A percentile compares a stretch with the other conserved stretches of the same genome.
phyloP scores from a whole-genome alignment of 2,329 filamentous ascomycete genomes.

The Talaromyces funiculosus region DNA sequence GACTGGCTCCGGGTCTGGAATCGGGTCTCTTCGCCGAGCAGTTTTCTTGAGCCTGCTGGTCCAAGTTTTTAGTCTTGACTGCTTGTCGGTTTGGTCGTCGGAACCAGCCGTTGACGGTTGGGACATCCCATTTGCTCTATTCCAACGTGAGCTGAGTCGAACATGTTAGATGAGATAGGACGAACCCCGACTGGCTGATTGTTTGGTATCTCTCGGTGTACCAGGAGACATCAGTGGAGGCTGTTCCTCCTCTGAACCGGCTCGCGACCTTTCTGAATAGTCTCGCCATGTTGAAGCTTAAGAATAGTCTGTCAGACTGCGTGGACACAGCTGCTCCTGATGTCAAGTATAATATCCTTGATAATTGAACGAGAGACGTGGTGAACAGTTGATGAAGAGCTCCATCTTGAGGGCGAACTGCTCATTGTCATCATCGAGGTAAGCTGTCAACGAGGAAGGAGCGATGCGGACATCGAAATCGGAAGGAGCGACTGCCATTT shows the following conservation, averaged over 20 bases:
- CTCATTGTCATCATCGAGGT: neutral
- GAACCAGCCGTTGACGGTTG: neutral
- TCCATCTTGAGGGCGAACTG: neutral
- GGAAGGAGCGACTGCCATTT: neutral
- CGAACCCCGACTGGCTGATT: neutral
- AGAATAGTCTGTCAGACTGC: neutral
- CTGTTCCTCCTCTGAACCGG: neutral
- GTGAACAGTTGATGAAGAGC: neutral
- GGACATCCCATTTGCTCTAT: neutral
- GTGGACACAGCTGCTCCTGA: neutral
- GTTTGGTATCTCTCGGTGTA: neutral
- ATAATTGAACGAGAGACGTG: neutral
- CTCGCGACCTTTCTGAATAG: slow-evolving; percentile 1
- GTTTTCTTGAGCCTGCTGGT: neutral
- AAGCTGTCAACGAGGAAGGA: neutral
- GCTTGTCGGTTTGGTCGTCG: neutral
- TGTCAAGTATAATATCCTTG: neutral
- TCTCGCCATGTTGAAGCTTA: slow-evolving; percentile 1
- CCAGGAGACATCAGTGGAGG: neutral
- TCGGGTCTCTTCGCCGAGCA: neutral
- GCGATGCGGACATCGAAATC: neutral
- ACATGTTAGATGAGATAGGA: neutral
- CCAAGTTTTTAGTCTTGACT: neutral
- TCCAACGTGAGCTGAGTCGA: neutral
- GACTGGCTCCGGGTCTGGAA: neutral